phyloP scores from a whole-genome alignment of 768 basidiomycete species.

The Rhizopogon roseolus region DNA sequence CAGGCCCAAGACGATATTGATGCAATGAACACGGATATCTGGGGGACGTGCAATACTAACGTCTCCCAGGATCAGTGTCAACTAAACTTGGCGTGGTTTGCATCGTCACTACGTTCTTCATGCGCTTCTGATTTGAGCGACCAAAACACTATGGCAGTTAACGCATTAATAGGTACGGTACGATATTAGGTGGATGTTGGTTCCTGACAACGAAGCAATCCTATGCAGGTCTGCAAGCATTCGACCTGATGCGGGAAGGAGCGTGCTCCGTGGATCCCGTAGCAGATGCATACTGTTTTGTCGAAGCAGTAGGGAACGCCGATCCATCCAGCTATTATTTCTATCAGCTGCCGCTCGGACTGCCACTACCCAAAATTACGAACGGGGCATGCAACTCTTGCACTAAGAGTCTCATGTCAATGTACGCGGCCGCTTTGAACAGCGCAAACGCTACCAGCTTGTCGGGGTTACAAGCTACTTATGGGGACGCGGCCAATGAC shows the following conservation, averaged over 20 bases:
- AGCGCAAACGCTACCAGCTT: constrained; percentile 28
- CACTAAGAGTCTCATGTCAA: constrained; percentile 50
- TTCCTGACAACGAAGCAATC: neutral
- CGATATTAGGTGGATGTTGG: neutral
- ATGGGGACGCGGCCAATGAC: constrained; percentile 40
- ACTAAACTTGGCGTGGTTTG: constrained; percentile 67
- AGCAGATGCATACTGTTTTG: constrained; percentile 68
- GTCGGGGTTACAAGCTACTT: constrained; percentile 41
- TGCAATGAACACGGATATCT: constrained; percentile 61
- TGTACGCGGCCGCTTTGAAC: constrained; percentile 44
- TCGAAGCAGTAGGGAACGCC: constrained; percentile 52
- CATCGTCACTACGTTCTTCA: constrained; percentile 36
- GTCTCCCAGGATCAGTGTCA: constrained; percentile 45
- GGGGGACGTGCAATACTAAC: constrained; percentile 77
- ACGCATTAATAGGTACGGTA: constrained; percentile 51
- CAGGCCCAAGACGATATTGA: constrained; percentile 65
- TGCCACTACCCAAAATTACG: constrained; percentile 43
- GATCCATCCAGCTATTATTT: constrained; percentile 69
- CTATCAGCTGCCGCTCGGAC: constrained; percentile 64
- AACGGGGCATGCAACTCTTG: constrained; percentile 60
- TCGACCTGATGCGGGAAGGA: constrained; percentile 51
- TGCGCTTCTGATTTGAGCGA: constrained; percentile 56
- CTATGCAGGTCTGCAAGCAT: constrained; percentile 56
- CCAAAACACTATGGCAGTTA: constrained; percentile 45
- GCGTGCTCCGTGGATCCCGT: constrained; percentile 57